A percentile compares a stretch with the other conserved stretches of the same genome.
Evolutionary conservation across 805 yeast species (phyloP).

Genomic region (Starmerella scarabaei): DNA sequence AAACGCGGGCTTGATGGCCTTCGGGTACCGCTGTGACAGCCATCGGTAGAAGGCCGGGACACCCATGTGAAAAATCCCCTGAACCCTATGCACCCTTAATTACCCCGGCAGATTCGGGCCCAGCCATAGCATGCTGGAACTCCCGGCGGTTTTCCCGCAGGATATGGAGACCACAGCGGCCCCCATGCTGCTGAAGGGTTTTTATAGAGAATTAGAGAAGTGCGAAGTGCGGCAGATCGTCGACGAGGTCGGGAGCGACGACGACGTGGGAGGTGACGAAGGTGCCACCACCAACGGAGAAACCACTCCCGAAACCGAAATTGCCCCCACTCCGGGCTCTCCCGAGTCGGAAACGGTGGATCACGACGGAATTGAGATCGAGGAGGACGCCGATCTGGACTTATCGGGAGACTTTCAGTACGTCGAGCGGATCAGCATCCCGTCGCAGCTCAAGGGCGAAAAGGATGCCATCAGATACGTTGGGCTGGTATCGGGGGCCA

Average conservation of each 20-base stretch:
- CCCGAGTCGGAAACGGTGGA: too few species aligned
- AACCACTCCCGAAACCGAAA: too few species aligned
- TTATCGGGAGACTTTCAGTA: background rate
- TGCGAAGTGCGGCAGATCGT: background rate
- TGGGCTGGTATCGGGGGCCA: slow-evolving; percentile 12
- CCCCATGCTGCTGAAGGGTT: background rate
- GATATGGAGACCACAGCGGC: slow-evolving; percentile 1
- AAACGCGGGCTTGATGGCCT: slow-evolving; percentile 78
- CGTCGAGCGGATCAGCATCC: slow-evolving; percentile 1
- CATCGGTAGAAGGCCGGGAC: slow-evolving; percentile 97
- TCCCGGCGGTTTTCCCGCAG: slow-evolving; percentile 7
- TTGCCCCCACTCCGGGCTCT: too few species aligned
- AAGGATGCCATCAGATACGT: background rate
- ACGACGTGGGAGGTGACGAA: background rate
- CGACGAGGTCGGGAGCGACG: background rate
- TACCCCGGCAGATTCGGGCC: too few species aligned
- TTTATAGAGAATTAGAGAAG: slow-evolving; percentile 3
- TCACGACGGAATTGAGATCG: too few species aligned
- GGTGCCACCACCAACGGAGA: background rate
- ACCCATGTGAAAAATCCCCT: too few species aligned
- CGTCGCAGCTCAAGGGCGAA: background rate
- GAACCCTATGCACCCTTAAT: too few species aligned
- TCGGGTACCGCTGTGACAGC: slow-evolving; percentile 86
- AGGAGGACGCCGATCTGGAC: background rate
- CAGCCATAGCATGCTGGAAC: slow-evolving; percentile 13